Evolutionary conservation across 495 filamentous ascomycete species (phyloP), one percentile per base, ranked within the genome.

Genomic region (Trichoderma virens): DNA sequence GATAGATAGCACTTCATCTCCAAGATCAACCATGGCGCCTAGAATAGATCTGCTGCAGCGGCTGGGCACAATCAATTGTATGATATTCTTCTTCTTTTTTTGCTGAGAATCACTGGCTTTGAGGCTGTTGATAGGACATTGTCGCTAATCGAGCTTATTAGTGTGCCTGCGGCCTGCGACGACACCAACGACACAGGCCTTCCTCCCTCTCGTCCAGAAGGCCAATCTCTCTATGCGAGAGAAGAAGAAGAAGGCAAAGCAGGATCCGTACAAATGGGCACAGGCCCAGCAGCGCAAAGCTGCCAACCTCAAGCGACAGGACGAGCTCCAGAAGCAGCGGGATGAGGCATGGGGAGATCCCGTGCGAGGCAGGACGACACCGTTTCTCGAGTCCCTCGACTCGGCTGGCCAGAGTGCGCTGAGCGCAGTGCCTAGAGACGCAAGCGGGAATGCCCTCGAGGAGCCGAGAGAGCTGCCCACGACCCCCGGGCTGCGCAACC

Each of bases 341-440:
- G 77, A 84, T 34, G 80, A 74, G 28, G 79, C 79, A 32, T 69
- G 86, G 60, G 92, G 91, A 31, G 85, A 95, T 75, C 90, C 93
- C 0, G 82, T 98, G 68, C 81, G 85, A 62, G 93, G 92, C 68
- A 75, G 86, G 43, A 71, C 82, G 7, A 97, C 95, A 14, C 82
- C 91, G 39, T 98, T 97, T 74, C 76, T 96, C 71, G 82, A 90
- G 76, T 89, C 90, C 51, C 86, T 98, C 72, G 87, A 91, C 71
- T 82, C 82, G 4, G 82, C 72, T 43, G 79, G 79, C 35, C 79
- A 82, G 64, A 68, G 63, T 6, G 59, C 68, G 27, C 47, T 72
- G 13, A 76, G 75, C 14, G 68, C 67, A 35, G 72, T 75, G 35
- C 65, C 67, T 23, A 38, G 75, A 61, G 72, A 81, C 67, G 67